phyloP scores from a whole-genome alignment of 2,329 filamentous ascomycete genomes.

The Phaeophleospora eucalypticola region DNA sequence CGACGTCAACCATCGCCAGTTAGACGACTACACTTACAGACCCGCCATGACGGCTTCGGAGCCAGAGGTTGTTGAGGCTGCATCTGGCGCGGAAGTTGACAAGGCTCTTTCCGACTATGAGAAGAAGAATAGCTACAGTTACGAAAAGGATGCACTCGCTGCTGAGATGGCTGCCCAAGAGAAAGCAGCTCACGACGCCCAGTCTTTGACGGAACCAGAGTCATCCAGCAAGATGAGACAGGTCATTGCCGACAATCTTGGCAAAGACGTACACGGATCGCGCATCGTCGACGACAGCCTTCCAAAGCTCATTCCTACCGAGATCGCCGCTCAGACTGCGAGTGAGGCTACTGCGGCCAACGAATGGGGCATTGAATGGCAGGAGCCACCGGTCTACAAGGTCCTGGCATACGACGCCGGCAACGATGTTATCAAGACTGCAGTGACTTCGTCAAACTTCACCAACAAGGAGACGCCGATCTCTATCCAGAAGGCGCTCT shows the following conservation, averaged over 20 bases:
- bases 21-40: not conserved
- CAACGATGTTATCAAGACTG: conserved; percentile 54
- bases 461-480: conserved; percentile 48
- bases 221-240: conserved; percentile 7
- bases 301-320: conserved; percentile 9
- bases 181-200: conserved; percentile 18
- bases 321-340: conserved; percentile 4
- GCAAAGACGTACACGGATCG: conserved; percentile 14
- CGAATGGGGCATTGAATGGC: conserved; percentile 21
- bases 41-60: conserved; percentile 2
- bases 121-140: conserved; percentile 17
- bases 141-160: conserved; percentile 21
- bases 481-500: conserved; percentile 58
- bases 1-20: conserved; percentile 26
- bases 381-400: conserved; percentile 51
- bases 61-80: conserved; percentile 20
- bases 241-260: conserved; percentile 4
- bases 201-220: conserved; percentile 11
- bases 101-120: conserved; percentile 27
- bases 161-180: conserved; percentile 23
- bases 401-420: conserved; percentile 62
- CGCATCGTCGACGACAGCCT: conserved; percentile 10
- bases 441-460: conserved; percentile 55
- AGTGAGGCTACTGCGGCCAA: conserved; percentile 3
- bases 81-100: conserved; percentile 21